Conservation (phyloP, 2,329 filamentous ascomycete species). For the Xylaria multiplex region DNA sequence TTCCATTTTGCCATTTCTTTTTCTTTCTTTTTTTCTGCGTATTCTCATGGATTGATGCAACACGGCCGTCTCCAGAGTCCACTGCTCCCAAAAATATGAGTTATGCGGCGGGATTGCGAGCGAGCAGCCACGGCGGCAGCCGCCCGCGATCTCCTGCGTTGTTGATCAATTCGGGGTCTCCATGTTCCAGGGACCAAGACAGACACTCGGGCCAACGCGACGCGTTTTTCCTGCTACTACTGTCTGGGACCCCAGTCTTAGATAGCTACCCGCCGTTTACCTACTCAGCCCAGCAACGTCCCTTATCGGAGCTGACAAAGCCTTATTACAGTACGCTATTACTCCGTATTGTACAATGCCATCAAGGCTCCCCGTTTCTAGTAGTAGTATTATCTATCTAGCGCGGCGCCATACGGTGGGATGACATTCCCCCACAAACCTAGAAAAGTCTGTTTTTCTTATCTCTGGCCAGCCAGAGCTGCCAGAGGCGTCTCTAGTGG, state of each 20-base stretch:
- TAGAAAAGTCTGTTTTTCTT: conserved; percentile 25
- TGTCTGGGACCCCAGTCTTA: conserved; percentile 18
- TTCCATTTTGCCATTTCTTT: not conserved
- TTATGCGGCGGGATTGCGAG: not conserved
- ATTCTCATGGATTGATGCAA: not conserved
- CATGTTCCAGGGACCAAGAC: not conserved
- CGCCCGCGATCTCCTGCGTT: conserved; percentile 13
- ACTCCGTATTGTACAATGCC: not conserved
- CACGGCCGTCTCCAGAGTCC: not conserved
- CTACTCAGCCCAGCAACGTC: not conserved
- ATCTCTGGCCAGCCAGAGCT: conserved; percentile 31
- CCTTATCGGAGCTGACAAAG: conserved; percentile 33
- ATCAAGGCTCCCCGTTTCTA: conserved; percentile 3
- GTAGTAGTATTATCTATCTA: conserved; percentile 15
- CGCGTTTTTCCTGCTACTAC: conserved; percentile 5
- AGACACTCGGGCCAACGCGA: conserved; percentile 9
- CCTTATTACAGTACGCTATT: conserved; percentile 30
- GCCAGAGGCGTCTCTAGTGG: not conserved
- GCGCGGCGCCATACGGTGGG: conserved; percentile 10
- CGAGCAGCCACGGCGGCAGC: conserved; percentile 23
- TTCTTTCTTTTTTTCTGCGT: not conserved
- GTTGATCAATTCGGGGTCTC: conserved; percentile 8
- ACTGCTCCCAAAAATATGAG: not conserved
- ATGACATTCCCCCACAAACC: conserved; percentile 23
- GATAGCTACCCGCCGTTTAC: not conserved